Conservation (phyloP, 169 alveolate genomes). For the Eimeria necatrix region DNA sequence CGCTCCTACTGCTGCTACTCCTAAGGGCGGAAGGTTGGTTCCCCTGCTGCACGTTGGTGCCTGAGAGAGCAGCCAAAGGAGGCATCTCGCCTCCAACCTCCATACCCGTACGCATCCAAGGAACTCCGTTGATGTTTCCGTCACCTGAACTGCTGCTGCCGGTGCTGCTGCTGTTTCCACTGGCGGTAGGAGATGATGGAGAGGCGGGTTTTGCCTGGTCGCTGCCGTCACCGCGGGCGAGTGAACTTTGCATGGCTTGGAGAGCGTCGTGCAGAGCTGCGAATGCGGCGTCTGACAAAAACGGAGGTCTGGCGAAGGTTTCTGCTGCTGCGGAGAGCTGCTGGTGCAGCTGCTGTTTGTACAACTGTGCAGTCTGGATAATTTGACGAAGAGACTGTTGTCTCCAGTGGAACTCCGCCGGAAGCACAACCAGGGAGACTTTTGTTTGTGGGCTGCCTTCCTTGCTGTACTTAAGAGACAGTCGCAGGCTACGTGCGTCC, state of each 20-base stretch:
- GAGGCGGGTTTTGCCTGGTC: not conserved
- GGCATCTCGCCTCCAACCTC: conserved; percentile 73
- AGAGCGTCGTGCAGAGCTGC: conserved; percentile 56
- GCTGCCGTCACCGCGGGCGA: not conserved
- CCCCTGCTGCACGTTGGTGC: not conserved
- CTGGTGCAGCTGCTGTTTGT: conserved; percentile 41
- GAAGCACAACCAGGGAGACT: conserved; percentile 18
- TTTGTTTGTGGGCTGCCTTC: not conserved
- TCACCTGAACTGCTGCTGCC: conserved; percentile 12
- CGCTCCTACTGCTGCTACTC: conserved; percentile 19
- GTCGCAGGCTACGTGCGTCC: conserved; percentile 9
- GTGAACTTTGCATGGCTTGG: conserved; percentile 50
- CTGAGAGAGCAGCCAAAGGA: conserved; percentile 17
- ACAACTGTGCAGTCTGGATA: conserved; percentile 37
- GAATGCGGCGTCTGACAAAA: conserved; percentile 39
- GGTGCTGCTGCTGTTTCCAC: conserved; percentile 7
- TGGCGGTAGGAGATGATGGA: not conserved
- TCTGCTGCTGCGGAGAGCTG: conserved; percentile 23
- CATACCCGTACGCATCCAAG: conserved; percentile 14
- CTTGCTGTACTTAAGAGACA: not conserved
- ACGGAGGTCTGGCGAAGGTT: conserved; percentile 42
- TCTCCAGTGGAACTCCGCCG: conserved; percentile 66
- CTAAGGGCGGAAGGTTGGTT: conserved; percentile 23
- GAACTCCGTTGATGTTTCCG: not conserved
- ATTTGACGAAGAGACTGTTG: conserved; percentile 38